phyloP scores from a whole-genome alignment of 306 rosid species.

The Malus sylvestris region DNA sequence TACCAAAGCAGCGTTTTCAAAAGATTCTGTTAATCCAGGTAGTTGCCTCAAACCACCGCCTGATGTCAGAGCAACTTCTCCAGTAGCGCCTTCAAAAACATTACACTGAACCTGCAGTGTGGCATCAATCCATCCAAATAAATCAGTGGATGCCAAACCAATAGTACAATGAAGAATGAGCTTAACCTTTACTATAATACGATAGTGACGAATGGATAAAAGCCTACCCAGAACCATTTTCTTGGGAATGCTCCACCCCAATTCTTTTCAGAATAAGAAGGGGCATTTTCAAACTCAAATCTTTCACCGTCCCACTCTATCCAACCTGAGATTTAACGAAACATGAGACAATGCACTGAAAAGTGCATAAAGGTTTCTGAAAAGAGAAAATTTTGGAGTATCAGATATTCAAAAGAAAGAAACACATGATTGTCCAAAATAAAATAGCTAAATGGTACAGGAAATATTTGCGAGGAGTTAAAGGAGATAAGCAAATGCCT shows the following conservation, averaged over 20 bases:
- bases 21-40: constrained; percentile 57
- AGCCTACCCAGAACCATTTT: constrained; percentile 97
- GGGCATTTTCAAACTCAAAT: constrained; percentile 84
- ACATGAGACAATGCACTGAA: constrained; percentile 22
- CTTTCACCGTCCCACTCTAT: constrained; percentile 97
- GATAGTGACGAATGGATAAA: constrained; percentile 17
- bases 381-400: not conserved
- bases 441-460: not conserved
- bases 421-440: not conserved
- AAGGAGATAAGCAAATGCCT: constrained; percentile 44
- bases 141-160: not conserved
- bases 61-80: constrained; percentile 77
- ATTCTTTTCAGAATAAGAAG: constrained; percentile 88
- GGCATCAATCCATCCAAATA: constrained; percentile 16
- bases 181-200: constrained; percentile 9
- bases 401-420: not conserved
- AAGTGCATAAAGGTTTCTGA: not conserved
- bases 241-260: constrained; percentile 99
- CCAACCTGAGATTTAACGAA: constrained; percentile 79
- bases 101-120: constrained; percentile 74
- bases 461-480: not conserved
- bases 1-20: constrained; percentile 94
- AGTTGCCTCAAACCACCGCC: constrained; percentile 85
- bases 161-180: not conserved
- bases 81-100: constrained; percentile 78